Conservation (phyloP, 768 basidiomycete species). For the Amanita rimosa region DNA sequence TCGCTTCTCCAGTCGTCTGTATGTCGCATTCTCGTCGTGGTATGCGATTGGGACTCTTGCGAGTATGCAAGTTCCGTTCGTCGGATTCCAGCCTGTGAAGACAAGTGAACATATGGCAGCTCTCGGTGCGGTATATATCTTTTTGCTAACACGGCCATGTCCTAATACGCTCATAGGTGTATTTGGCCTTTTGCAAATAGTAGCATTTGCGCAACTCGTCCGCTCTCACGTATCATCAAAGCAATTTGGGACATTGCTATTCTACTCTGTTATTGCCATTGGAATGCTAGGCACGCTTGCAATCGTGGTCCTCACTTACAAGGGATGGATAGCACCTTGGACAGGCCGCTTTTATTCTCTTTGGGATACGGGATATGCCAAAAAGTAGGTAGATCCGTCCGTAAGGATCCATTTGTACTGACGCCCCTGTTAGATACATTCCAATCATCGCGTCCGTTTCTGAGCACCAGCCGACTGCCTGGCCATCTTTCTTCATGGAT, state of each 20-base stretch:
- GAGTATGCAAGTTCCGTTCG: conserved; percentile 99
- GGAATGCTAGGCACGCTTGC: conserved; percentile 64
- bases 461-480: conserved; percentile 98
- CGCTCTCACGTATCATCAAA: conserved; percentile 82
- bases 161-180: conserved; percentile 43
- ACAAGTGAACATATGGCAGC: conserved; percentile 99
- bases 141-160: not conserved
- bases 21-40: conserved; percentile 95
- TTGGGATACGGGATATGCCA: conserved; percentile 99
- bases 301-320: conserved; percentile 77
- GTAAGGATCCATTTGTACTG: conserved; percentile 5
- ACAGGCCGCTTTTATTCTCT: conserved; percentile 99
- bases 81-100: conserved; percentile 95
- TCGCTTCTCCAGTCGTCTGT: conserved; percentile 83
- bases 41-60: conserved; percentile 95
- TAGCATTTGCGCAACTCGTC: conserved; percentile 86
- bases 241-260: conserved; percentile 81
- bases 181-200: conserved; percentile 92
- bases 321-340: conserved; percentile 97
- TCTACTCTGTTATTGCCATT: conserved; percentile 52
- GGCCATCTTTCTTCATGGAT: conserved; percentile 99
- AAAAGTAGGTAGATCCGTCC: conserved; percentile 52
- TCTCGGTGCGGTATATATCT: conserved; percentile 50
- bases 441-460: conserved; percentile 99
- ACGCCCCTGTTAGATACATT: conserved; percentile 50